Conservation (phyloP, 805 yeast genomes). For the Candida ulmi region DNA sequence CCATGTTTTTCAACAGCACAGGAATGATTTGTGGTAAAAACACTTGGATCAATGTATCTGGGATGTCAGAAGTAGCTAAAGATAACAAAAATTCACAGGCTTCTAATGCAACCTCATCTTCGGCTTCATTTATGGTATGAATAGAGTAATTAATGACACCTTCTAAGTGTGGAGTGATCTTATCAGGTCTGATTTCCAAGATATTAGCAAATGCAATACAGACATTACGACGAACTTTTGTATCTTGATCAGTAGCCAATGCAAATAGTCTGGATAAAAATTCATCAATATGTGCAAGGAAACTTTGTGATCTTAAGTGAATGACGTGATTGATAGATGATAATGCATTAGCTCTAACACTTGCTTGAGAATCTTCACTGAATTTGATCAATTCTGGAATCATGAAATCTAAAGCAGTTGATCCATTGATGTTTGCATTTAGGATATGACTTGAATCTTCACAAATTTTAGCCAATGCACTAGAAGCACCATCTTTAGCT, state of each 20-base stretch:
- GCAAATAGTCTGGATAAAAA: conserved; percentile 59
- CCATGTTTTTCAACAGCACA: conserved; percentile 73
- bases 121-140: conserved; percentile 62
- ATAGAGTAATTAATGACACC: conserved; percentile 85
- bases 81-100: conserved; percentile 89
- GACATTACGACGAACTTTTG: conserved; percentile 63
- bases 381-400: conserved; percentile 60
- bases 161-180: conserved; percentile 67
- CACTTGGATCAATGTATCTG: conserved; percentile 47
- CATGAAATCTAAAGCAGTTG: conserved; percentile 62
- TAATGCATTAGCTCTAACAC: conserved; percentile 56
- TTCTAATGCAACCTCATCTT: conserved; percentile 78
- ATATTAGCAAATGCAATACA: conserved; percentile 71
- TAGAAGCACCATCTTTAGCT: conserved; percentile 61
- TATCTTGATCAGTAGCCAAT: conserved; percentile 58
- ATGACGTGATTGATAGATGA: conserved; percentile 75
- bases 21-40: conserved; percentile 68
- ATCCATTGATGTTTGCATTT: conserved; percentile 59
- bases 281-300: conserved; percentile 59
- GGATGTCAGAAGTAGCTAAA: conserved; percentile 56
- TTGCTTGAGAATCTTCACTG: conserved; percentile 34
- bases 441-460: conserved; percentile 74
- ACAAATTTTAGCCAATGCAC: conserved; percentile 81
- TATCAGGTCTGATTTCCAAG: conserved; percentile 75
- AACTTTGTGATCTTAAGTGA: conserved; percentile 59